Evolutionary conservation across 2,329 filamentous ascomycete genomes (phyloP), one percentile per base, ranked within the genome.

Genomic region (Phoma sp.): DNA sequence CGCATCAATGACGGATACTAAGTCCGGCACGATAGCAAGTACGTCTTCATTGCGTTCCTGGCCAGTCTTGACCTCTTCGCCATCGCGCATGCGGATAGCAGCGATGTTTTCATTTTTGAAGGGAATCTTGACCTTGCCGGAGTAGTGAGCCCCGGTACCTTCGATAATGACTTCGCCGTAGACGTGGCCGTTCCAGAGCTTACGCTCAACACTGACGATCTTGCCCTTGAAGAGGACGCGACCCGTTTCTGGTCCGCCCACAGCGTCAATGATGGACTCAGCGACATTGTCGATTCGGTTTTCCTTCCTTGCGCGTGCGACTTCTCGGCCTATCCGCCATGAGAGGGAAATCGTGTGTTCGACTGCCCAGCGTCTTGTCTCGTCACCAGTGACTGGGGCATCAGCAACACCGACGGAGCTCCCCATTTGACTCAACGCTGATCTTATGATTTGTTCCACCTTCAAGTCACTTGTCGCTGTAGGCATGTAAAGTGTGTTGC

Each of bases 101-200:
- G 83, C 83, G 39, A 90, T 87, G 64, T 90, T 90, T 67, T 91
- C 87, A 70, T 90, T 90, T 75, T 89, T 89, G 77, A 90, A 90
- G 0, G 87, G 87, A 43, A 90, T 86, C 67, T 84, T 87, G 67
- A 89, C 74, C 27, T 70, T 75, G 0, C 85, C 85, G 6, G 62
- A 29, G 36, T 65, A 69, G 22, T 58, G 51, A 3, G 57, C 46
- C 33, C 65, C 62, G 1, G 62, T 64, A 3, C 73, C 72, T 38
- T 76, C 74, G 31, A 78, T 68, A 10, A 78, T 71, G 31, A 78
- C 71, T 49, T 77, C 75, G 10, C 77, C 76, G 40, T 78, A 78
- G 2, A 75, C 67, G 72, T 78, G 60, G 60, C 79, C 70, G 75
- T 78, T 64, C 68, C 77, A 56, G 37, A 76, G 53, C 17, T 71